Evolutionary conservation across 208 protist genomes (phyloP).

Genomic region (Porcisia hertigi): DNA sequence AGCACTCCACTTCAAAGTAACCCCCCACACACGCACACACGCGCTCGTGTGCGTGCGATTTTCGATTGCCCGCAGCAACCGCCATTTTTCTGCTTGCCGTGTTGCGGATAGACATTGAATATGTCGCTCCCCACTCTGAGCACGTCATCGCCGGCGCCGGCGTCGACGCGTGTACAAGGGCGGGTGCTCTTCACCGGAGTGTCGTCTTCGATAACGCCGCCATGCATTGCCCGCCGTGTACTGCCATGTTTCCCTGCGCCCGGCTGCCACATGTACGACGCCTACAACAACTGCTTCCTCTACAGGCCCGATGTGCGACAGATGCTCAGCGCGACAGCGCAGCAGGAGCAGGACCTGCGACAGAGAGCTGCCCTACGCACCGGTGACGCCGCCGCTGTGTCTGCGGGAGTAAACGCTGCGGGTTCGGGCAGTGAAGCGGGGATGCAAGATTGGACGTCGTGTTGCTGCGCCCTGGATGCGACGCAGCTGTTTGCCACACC

Average conservation of each 20-base stretch:
- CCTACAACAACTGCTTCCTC: conserved; percentile 27
- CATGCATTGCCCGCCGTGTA: conserved; percentile 17
- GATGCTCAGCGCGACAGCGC: conserved; percentile 9
- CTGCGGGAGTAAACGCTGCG: not conserved
- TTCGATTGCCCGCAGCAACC: not conserved
- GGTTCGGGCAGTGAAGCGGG: not conserved
- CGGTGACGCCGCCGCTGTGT: not conserved
- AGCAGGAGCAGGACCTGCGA: not conserved
- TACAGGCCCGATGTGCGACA: conserved; percentile 19
- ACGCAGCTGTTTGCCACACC: conserved; percentile 18
- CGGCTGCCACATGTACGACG: conserved; percentile 27
- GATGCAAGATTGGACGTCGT: not conserved
- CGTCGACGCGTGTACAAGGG: not conserved
- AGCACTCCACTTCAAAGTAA: not conserved
- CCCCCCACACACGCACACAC: not conserved
- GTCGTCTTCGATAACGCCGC: conserved; percentile 13
- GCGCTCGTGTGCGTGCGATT: not conserved
- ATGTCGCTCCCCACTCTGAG: not conserved
- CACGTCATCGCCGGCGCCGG: conserved; percentile 1
- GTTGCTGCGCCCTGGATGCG: conserved; percentile 26
- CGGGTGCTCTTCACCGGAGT: not conserved
- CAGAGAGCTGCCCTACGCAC: not conserved
- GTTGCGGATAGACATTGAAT: not conserved
- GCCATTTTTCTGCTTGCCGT: not conserved
- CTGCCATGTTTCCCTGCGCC: conserved; percentile 12